Evolutionary conservation across 805 yeast genomes (phyloP).

Genomic region (Sporopachydermia lactativora): DNA sequence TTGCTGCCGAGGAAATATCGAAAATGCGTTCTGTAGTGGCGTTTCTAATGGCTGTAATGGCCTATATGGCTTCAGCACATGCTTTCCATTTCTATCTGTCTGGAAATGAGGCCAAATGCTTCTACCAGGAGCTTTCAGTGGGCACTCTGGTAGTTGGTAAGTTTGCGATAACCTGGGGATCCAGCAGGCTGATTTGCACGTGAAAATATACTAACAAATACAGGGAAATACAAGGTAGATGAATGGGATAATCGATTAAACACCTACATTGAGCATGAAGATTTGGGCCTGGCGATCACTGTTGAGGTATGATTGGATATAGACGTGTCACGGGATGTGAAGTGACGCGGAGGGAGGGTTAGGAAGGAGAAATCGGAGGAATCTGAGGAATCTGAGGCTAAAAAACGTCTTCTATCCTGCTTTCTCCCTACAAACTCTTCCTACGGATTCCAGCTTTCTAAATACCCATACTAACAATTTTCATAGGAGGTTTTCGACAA

Average conservation of each 20-base stretch:
- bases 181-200: neutral
- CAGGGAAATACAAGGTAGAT: constrained; percentile 45
- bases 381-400: no score
- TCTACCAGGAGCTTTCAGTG: constrained; percentile 64
- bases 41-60: neutral
- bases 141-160: constrained; percentile 71
- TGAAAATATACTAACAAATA: neutral
- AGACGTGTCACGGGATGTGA: no score
- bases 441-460: neutral
- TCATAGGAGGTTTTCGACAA: constrained; percentile 64
- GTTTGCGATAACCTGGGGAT: no score
- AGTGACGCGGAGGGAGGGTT: no score
- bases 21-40: no score
- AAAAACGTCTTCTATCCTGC: neutral
- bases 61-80: constrained; percentile 4
- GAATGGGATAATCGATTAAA: constrained; percentile 38
- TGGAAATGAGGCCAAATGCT: constrained; percentile 69
- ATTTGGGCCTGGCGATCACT: constrained; percentile 46
- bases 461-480: constrained; percentile 10
- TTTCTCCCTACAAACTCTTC: neutral
- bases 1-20: no score
- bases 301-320: constrained; percentile 45
- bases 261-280: constrained; percentile 36
- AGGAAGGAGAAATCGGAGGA: no score
- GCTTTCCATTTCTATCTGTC: constrained; percentile 71